phyloP scores from a whole-genome alignment of 805 yeast genomes.

The Ogataea henricii region DNA sequence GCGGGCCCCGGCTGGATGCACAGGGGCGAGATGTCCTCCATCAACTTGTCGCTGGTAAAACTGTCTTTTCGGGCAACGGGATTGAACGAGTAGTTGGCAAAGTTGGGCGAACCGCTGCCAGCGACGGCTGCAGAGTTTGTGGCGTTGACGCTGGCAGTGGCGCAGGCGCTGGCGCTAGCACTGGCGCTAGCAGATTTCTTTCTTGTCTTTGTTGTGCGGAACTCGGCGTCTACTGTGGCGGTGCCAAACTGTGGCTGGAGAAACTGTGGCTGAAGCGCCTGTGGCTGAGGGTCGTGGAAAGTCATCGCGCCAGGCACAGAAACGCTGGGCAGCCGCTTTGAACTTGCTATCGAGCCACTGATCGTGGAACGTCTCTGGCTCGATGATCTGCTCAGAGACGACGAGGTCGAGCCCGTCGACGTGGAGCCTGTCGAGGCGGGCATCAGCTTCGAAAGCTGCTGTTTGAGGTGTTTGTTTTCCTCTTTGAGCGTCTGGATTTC shows the following conservation, averaged over 20 bases:
- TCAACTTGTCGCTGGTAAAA: slow-evolving; percentile 11
- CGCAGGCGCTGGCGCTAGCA: neutral
- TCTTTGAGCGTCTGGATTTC: slow-evolving; percentile 57
- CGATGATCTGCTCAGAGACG: slow-evolving; percentile 24
- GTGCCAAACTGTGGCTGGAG: slow-evolving; percentile 3
- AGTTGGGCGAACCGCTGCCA: slow-evolving; percentile 14
- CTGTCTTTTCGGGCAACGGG: slow-evolving; percentile 16
- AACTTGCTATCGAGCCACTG: slow-evolving; percentile 25
- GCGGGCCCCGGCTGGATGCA: slow-evolving; percentile 11
- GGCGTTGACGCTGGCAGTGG: neutral
- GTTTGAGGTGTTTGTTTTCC: slow-evolving; percentile 48
- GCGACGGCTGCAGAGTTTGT: neutral
- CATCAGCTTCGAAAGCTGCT: slow-evolving; percentile 27
- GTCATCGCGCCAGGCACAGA: slow-evolving; percentile 10
- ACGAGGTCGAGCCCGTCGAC: slow-evolving; percentile 23
- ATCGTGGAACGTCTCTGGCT: slow-evolving; percentile 30
- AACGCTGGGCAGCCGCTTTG: slow-evolving; percentile 25
- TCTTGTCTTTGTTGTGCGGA: slow-evolving; percentile 20
- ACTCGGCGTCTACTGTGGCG: slow-evolving; percentile 11
- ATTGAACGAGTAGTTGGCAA: slow-evolving; percentile 23
- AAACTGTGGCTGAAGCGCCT: slow-evolving; percentile 7
- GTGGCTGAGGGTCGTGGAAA: slow-evolving; percentile 7
- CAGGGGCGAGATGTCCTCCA: slow-evolving; percentile 24
- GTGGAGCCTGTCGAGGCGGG: slow-evolving; percentile 18
- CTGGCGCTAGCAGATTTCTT: slow-evolving; percentile 13